Evolutionary conservation across 441 rosid genomes (phyloP), one percentile per base, ranked within the genome.

Genomic region (Gossypium schwendimanii): DNA sequence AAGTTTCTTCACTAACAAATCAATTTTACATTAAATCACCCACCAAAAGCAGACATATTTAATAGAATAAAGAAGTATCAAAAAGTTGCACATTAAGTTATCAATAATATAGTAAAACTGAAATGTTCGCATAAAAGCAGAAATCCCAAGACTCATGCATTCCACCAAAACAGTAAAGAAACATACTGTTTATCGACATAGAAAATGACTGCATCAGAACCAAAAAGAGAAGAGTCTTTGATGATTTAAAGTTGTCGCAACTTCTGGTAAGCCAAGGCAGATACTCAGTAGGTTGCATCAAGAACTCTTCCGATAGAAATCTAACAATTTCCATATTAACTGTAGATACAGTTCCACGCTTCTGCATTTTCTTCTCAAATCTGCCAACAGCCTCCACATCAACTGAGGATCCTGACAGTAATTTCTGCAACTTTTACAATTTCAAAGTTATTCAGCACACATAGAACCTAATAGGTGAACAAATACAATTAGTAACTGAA

Each of bases 191-290:
- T 63, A 70, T 82, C 49, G 63, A 53, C 73, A 65, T 73, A 54
- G 62, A 45, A 73, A 88, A 76, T 24, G 97, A 87, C 67, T 89
- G 94, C 93, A 92, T 82, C 80, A 94, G 71, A 78, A 91, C 65
- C 87, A 92, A 75, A 82, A 87, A 80, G 80, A 91, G 78, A 54
- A 96, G 82, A 0, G 91, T 88, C 91, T 88, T 91, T 24, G 97
- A 89, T 67, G 84, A 64, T 76, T 78, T 75, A 70, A 71, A 78
- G 68, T 85, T 81, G 59, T 78, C 75, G 83, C 85, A 84, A 75
- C 86, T 88, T 79, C 76, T 73, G 54, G 75, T 76, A 76, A 96
- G 79, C 94, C 93, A 87, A 23, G 86, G 81, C 74, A 88, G 57
- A 55, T 74, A 75, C 44, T 89, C 88, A 78, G 72, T 79, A 65